A percentile compares a stretch with the other conserved stretches of the same genome.
These are phyloP conservation scores for Aspergillus piperis DNA, from an alignment of 2,329 filamentous ascomycete genomes.

Conservation along the genomic window DNA sequence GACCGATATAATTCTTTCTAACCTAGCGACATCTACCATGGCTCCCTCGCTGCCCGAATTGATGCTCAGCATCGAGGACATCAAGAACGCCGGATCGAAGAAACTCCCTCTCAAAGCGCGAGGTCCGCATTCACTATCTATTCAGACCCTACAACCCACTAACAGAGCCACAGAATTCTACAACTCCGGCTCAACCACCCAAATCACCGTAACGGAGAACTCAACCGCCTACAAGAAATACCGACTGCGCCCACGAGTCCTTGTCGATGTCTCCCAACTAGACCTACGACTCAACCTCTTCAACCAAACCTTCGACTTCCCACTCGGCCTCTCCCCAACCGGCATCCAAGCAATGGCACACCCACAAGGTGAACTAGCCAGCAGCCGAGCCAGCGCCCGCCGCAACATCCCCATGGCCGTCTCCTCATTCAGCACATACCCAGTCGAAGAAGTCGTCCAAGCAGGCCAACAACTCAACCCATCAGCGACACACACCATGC, in stretches of 20 bases:
- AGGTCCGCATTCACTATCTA: not conserved
- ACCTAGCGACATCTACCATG: not conserved
- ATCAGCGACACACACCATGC: slow-evolving; percentile 23
- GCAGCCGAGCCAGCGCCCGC: slow-evolving; percentile 49
- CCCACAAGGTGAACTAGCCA: slow-evolving; percentile 54
- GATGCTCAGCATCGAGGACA: slow-evolving; percentile 15
- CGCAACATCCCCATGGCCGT: slow-evolving; percentile 51
- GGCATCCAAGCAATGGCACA: slow-evolving; percentile 57
- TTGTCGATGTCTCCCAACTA: slow-evolving; percentile 47
- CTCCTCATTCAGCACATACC: slow-evolving; percentile 49
- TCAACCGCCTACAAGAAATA: slow-evolving; percentile 53
- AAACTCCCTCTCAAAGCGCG: slow-evolving; percentile 3
- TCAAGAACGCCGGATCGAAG: slow-evolving; percentile 9
- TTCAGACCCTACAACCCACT: not conserved
- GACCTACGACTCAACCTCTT: slow-evolving; percentile 47
- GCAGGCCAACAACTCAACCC: slow-evolving; percentile 21
- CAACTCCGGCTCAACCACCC: slow-evolving; percentile 54
- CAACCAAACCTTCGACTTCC: slow-evolving; percentile 46
- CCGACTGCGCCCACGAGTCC: slow-evolving; percentile 49
- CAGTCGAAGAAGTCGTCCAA: slow-evolving; percentile 49
- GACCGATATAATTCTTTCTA: not conserved
- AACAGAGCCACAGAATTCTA: slow-evolving; percentile 50
- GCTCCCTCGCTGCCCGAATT: not conserved
- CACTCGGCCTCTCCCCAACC: slow-evolving; percentile 56
- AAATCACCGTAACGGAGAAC: slow-evolving; percentile 51